Conservation (phyloP, 306 rosid genomes). For the Fragaria nilgerrensis region DNA sequence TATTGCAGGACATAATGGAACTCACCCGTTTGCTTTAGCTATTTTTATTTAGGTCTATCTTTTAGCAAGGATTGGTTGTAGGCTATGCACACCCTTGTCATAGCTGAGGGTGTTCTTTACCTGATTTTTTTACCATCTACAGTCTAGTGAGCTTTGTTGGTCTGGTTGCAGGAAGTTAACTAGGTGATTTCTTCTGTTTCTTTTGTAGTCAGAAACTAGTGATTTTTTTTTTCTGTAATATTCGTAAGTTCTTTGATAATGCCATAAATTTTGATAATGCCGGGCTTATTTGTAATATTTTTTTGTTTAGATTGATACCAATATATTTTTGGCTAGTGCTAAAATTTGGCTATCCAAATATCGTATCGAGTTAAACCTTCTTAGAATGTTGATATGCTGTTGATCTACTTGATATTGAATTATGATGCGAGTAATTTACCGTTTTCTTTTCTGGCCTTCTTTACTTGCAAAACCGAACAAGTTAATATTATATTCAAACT, state of each 20-base stretch:
- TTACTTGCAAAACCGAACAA: too few relatives aligned
- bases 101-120: not conserved
- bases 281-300: not conserved
- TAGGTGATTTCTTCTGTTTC: not conserved
- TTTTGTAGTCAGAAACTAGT: not conserved
- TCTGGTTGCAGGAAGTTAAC: slow-evolving; percentile 7
- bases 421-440: too few relatives aligned
- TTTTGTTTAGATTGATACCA: not conserved
- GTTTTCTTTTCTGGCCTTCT: too few relatives aligned
- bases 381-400: not conserved
- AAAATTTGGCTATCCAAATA: not conserved
- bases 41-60: slow-evolving; percentile 30
- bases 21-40: slow-evolving; percentile 22
- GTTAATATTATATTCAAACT: not conserved
- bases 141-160: not conserved
- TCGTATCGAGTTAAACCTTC: not conserved
- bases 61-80: slow-evolving; percentile 12
- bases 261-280: slow-evolving; percentile 3
- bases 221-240: not conserved
- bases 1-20: slow-evolving; percentile 26
- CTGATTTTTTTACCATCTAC: not conserved
- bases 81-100: not conserved
- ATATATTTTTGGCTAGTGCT: not conserved
- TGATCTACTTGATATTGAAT: not conserved
- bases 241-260: not conserved